phyloP scores from a whole-genome alignment of 495 filamentous ascomycete species.

The Penicillium lividum region DNA sequence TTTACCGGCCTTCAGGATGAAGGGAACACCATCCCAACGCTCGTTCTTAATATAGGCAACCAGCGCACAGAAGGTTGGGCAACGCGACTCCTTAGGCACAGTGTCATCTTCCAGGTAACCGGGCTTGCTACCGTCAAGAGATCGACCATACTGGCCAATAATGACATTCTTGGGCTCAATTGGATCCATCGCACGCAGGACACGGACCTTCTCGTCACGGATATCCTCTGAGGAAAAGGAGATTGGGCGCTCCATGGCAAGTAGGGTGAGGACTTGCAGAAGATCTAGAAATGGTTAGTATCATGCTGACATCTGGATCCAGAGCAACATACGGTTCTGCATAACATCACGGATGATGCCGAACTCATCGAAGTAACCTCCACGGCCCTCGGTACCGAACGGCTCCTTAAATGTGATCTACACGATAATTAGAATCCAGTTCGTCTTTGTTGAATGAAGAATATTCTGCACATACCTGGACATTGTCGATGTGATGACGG shows the following conservation, averaged over 20 bases:
- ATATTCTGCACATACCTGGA: slow-evolving; percentile 52
- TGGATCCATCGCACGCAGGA: slow-evolving; percentile 86
- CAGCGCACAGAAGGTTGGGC: slow-evolving; percentile 96
- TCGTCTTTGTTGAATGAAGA: neutral
- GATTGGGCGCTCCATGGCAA: slow-evolving; percentile 98
- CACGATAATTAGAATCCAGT: slow-evolving; percentile 5
- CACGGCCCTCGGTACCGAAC: slow-evolving; percentile 98
- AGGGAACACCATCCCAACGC: slow-evolving; percentile 98
- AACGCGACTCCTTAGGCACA: slow-evolving; percentile 94
- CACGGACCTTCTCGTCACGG: slow-evolving; percentile 96
- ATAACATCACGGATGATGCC: slow-evolving; percentile 99
- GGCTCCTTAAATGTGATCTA: slow-evolving; percentile 99
- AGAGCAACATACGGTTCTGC: slow-evolving; percentile 71
- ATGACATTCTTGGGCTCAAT: slow-evolving; percentile 99
- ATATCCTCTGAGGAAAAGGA: slow-evolving; percentile 99
- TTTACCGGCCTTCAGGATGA: slow-evolving; percentile 99
- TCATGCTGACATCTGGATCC: neutral
- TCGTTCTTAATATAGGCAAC: slow-evolving; percentile 99
- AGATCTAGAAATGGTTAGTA: slow-evolving; percentile 58
- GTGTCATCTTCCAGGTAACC: slow-evolving; percentile 99
- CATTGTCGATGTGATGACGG: slow-evolving; percentile 98
- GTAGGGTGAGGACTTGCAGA: slow-evolving; percentile 90
- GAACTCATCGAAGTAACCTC: slow-evolving; percentile 99
- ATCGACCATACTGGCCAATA: slow-evolving; percentile 97
- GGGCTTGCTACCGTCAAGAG: slow-evolving; percentile 94